These are phyloP conservation scores for Cladophialophora carrionii DNA, from an alignment of 2,329 filamentous ascomycete genomes.

Conservation along the genomic window DNA sequence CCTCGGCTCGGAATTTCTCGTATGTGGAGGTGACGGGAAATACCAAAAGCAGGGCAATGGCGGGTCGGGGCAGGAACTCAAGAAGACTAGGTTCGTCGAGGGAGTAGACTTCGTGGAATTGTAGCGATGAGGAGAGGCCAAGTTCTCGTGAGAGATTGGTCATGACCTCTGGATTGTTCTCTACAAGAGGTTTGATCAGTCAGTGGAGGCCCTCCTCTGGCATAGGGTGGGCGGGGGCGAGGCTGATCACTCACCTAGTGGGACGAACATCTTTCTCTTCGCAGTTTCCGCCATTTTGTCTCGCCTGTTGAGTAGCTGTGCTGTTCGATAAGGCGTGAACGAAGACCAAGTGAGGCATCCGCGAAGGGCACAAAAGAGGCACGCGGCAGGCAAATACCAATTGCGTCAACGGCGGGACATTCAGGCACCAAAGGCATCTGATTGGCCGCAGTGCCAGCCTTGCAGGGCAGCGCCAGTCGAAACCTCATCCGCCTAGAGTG, in stretches of 20 bases:
- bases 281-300: constrained; percentile 35
- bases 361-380: not conserved
- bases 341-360: not conserved
- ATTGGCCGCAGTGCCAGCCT: constrained; percentile 19
- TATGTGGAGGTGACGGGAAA: constrained; percentile 83
- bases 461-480: not conserved
- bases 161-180: constrained; percentile 87
- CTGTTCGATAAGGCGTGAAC: not conserved
- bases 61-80: constrained; percentile 83
- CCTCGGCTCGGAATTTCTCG: constrained; percentile 72
- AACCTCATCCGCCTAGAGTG: not conserved
- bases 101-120: constrained; percentile 89
- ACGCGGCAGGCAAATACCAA: constrained; percentile 14
- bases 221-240: not conserved
- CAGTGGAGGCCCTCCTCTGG: not conserved
- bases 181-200: constrained; percentile 42
- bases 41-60: constrained; percentile 84
- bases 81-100: constrained; percentile 84
- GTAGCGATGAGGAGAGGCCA: constrained; percentile 74
- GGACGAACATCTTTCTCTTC: constrained; percentile 53
- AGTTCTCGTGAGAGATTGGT: constrained; percentile 78
- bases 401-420: constrained; percentile 25
- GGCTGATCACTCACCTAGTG: constrained; percentile 46
- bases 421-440: constrained; percentile 14
- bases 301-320: not conserved